Evolutionary conservation across 169 alveolate genomes (phyloP).

Genomic region (Perkinsus marinus): DNA sequence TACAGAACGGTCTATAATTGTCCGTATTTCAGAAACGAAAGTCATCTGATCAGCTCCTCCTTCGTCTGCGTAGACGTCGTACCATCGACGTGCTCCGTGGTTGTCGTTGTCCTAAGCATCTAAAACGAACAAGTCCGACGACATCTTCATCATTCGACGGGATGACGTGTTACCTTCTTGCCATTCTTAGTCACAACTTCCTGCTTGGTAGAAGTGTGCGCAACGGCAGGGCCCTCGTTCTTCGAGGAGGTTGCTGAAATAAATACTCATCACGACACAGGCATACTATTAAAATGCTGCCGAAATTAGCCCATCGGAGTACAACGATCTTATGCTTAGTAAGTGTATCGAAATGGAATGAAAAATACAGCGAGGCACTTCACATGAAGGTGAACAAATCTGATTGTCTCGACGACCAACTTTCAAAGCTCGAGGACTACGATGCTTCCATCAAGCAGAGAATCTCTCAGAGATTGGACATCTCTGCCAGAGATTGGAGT

Average conservation of each 20-base stretch:
- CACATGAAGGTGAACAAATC: too few species aligned
- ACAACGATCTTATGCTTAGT: too few species aligned
- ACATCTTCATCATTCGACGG: not conserved
- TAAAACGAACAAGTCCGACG: not conserved
- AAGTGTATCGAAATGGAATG: too few species aligned
- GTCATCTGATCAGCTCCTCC: not conserved
- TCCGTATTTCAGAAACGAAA: not conserved
- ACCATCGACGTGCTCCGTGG: not conserved
- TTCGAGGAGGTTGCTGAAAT: not conserved
- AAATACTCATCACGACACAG: not conserved
- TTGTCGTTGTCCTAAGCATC: not conserved
- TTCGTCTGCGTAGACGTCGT: not conserved
- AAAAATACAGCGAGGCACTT: too few species aligned
- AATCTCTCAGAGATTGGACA: too few species aligned
- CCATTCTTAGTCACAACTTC: not conserved
- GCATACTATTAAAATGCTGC: not conserved
- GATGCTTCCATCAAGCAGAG: too few species aligned
- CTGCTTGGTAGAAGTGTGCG: not conserved
- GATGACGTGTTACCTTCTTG: not conserved
- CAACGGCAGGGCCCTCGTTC: not conserved
- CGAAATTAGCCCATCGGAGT: not conserved
- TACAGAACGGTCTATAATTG: not conserved
- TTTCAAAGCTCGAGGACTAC: too few species aligned
- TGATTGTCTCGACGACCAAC: too few species aligned
- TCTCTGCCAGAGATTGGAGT: too few species aligned